Evolutionary conservation across 768 basidiomycete genomes (phyloP).

Genomic region (Mycena leptocephala): DNA sequence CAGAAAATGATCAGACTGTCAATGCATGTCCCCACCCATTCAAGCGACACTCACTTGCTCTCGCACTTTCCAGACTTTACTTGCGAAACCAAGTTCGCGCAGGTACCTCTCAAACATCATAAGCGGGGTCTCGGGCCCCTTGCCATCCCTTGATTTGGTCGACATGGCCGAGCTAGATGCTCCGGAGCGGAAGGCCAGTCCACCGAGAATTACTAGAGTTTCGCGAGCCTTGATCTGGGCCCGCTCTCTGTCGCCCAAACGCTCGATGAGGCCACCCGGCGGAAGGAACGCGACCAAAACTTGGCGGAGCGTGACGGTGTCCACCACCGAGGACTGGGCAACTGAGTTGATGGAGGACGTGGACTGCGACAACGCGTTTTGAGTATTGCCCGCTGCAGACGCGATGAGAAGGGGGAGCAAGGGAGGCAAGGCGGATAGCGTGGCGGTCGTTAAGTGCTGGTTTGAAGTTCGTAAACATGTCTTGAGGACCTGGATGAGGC

Average conservation of each 20-base stretch:
- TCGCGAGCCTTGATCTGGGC: conserved; percentile 84
- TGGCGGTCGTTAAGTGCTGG: conserved; percentile 86
- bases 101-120: conserved; percentile 80
- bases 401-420: conserved; percentile 76
- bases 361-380: conserved; percentile 57
- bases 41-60: conserved; percentile 79
- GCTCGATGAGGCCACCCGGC: conserved; percentile 84
- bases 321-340: conserved; percentile 61
- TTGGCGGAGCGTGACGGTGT: conserved; percentile 76
- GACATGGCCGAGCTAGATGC: conserved; percentile 56
- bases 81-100: conserved; percentile 80
- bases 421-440: conserved; percentile 78
- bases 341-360: conserved; percentile 66
- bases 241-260: conserved; percentile 87
- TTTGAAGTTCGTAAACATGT: conserved; percentile 85
- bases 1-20: conserved; percentile 20
- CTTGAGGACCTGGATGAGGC: conserved; percentile 79
- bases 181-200: conserved; percentile 77
- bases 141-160: conserved; percentile 66
- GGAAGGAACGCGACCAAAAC: conserved; percentile 80
- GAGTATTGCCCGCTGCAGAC: conserved; percentile 48
- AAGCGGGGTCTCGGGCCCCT: conserved; percentile 80
- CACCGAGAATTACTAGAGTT: conserved; percentile 81
- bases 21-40: not conserved
- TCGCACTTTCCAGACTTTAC: conserved; percentile 89